Percentiles rank a stretch among this genome's conserved stretches.
phyloP scores from a whole-genome alignment of 495 filamentous ascomycete species.

The Annulohypoxylon bovei region DNA sequence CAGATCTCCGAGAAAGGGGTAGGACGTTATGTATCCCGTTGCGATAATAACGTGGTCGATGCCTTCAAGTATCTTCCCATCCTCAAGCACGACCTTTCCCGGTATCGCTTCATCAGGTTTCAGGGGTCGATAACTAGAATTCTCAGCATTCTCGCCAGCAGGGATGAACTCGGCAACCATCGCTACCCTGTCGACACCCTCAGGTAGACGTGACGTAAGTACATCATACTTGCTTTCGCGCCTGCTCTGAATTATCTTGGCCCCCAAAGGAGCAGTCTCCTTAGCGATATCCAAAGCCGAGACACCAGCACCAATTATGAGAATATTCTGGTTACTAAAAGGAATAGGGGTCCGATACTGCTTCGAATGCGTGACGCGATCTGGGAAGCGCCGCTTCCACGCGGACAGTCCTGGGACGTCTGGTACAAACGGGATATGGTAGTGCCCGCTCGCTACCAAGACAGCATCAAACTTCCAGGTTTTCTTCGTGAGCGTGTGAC shows the following conservation, averaged over 20 bases:
- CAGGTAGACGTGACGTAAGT: constrained; percentile 58
- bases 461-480: constrained; percentile 64
- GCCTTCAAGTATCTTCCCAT: constrained; percentile 54
- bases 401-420: constrained; percentile 63
- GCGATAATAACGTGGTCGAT: constrained; percentile 68
- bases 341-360: constrained; percentile 63
- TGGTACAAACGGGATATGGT: constrained; percentile 66
- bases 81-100: constrained; percentile 44
- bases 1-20: constrained; percentile 65
- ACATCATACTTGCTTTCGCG: constrained; percentile 68
- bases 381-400: constrained; percentile 63
- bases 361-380: constrained; percentile 67
- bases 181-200: constrained; percentile 59
- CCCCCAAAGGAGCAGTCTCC: constrained; percentile 62
- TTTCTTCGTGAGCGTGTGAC: constrained; percentile 39
- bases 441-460: constrained; percentile 68
- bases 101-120: constrained; percentile 30
- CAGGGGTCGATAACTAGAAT: constrained; percentile 25
- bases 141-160: constrained; percentile 40
- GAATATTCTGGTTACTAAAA: constrained; percentile 61
- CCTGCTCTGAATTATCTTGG: constrained; percentile 66
- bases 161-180: constrained; percentile 54
- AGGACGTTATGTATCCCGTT: constrained; percentile 71
- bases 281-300: constrained; percentile 69
- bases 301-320: constrained; percentile 69